Conservation (phyloP, 2,329 filamentous ascomycete species). For the Tricladium varicosporioides region DNA sequence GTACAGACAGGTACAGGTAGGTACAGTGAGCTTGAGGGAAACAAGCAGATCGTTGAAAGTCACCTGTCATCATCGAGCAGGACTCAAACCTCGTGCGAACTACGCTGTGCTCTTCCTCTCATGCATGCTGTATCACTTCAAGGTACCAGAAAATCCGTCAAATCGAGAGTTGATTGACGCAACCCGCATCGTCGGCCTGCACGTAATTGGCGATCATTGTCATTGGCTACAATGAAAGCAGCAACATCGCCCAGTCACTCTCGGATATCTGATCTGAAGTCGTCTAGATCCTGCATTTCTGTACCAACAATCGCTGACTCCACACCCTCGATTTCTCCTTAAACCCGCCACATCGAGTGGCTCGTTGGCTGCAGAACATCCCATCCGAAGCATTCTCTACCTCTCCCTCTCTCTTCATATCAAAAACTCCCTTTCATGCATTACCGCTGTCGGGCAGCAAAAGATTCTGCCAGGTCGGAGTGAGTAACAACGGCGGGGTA, state of each 20-base stretch:
- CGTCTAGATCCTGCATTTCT: too few relatives aligned
- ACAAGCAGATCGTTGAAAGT: neutral
- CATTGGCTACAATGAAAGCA: neutral
- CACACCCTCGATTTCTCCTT: neutral
- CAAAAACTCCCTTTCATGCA: neutral
- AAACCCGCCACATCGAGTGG: too few relatives aligned
- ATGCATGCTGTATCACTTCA: neutral
- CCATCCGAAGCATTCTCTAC: too few relatives aligned
- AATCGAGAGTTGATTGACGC: neutral
- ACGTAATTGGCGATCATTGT: neutral
- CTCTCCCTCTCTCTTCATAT: too few relatives aligned
- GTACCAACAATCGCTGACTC: neutral
- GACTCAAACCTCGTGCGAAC: neutral
- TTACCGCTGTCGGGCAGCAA: neutral
- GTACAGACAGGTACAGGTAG: neutral
- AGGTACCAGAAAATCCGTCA: neutral
- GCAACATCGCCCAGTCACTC: neutral
- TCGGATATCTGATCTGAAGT: conserved; percentile 1
- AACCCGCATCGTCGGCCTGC: neutral
- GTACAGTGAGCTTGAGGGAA: neutral
- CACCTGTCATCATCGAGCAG: too few relatives aligned
- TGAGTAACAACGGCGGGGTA: neutral
- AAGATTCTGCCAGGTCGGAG: neutral
- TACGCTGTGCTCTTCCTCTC: neutral
- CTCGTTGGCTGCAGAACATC: too few relatives aligned